Evolutionary conservation across 805 yeast genomes (phyloP), one percentile per base, ranked within the genome.

Genomic region (Lachancea thermotolerans): DNA sequence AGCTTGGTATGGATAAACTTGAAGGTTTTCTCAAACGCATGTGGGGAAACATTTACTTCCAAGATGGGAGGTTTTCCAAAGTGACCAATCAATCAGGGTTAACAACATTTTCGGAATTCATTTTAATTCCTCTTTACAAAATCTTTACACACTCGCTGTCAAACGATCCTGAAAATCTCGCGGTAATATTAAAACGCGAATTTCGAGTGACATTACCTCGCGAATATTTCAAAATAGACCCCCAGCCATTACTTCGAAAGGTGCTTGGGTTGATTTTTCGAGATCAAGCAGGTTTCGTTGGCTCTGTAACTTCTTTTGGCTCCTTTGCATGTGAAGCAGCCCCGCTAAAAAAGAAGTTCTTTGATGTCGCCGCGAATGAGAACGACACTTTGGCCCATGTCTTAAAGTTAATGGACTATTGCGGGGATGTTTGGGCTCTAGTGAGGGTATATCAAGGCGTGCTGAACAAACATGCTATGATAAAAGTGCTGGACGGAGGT

Each of bases 91-190:
- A 62, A 0, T 39, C 49, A 11, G 58, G 49, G 48, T 47, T 48
- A 66, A 31, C 55, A 34, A 60, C 87, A 1, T 85, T 91, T 60
- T 73, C 75, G 5, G 68, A 72, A 37, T 83, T 88, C 53, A 72
- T 93, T 7, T 65, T 89, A 8, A 79, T 78, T 21, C 99, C 98
- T 2, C 56, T 91, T 10, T 91, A 89, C 66, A 90, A 91, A 59
- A 59, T 90, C 8, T 65, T 81, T 32, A 71, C 87, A 0, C 72
- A 77, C 41, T 70, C 85, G 0, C 57, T 91, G 10, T 71, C 87
- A 0, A 69, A 74, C 31, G 74, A 75, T 14, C 64, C 75, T 2
- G 60, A 64, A 4, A 66, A 66, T 0, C 58, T 87, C 14, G 58
- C 72, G 9, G 45, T 47, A 2, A 59, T 75, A 17, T 60, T 87